These are phyloP conservation scores for Pleomassaria siparia DNA, from an alignment of 2,329 filamentous ascomycete species.

Conservation along the genomic window DNA sequence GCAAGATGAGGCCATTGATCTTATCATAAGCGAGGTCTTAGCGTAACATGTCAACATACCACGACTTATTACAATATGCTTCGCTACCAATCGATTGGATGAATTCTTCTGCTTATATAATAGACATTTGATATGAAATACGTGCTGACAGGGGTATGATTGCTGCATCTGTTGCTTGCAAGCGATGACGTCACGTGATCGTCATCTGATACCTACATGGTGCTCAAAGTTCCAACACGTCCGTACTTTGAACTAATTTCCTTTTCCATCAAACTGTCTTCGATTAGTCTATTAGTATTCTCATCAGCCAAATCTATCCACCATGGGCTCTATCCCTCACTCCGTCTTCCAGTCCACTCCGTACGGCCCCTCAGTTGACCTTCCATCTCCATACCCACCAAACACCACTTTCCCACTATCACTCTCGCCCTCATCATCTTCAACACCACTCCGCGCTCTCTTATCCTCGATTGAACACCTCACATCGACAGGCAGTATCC, in stretches of 20 bases:
- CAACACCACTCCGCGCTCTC: not conserved
- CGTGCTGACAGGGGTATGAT: not conserved
- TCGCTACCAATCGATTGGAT: not conserved
- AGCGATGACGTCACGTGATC: too few species aligned
- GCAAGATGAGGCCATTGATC: slow-evolving; percentile 3
- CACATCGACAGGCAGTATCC: slow-evolving; percentile 5
- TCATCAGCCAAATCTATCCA: not conserved
- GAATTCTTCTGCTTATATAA: not conserved
- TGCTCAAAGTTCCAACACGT: not conserved
- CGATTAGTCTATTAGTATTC: not conserved
- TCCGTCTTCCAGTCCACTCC: slow-evolving; percentile 1
- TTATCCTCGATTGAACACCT: slow-evolving; percentile 4
- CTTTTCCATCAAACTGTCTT: not conserved
- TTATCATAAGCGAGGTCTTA: not conserved
- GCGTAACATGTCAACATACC: not conserved
- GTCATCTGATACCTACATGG: too few species aligned
- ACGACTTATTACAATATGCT: not conserved
- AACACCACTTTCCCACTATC: not conserved
- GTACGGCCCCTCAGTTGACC: slow-evolving; percentile 6
- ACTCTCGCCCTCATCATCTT: not conserved
- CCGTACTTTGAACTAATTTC: not conserved
- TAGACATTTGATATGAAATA: not conserved
- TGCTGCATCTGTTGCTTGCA: not conserved
- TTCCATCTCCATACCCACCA: not conserved
- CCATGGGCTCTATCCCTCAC: slow-evolving; percentile 4